Conservation (phyloP, 345 rosid species). For the Populus ilicifolia region DNA sequence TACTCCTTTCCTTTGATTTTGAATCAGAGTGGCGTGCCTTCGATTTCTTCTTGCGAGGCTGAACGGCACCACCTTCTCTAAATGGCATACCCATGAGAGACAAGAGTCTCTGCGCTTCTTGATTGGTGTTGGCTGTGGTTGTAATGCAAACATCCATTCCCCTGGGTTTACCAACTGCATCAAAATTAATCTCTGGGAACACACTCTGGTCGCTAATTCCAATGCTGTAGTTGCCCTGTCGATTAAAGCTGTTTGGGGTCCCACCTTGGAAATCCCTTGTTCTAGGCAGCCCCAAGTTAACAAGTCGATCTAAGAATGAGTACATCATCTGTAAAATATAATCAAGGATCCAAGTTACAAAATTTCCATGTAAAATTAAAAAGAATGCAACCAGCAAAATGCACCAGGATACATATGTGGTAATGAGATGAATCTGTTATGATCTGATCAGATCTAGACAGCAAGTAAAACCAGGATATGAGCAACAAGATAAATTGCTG, state of each 20-base stretch:
- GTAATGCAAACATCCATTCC: conserved; percentile 96
- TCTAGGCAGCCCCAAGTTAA: conserved; percentile 89
- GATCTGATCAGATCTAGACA: not conserved
- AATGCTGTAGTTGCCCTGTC: conserved; percentile 84
- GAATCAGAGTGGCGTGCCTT: conserved; percentile 75
- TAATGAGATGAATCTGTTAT: not conserved
- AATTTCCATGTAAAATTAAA: not conserved
- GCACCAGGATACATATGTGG: not conserved
- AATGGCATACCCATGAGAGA: conserved; percentile 97
- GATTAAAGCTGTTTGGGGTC: conserved; percentile 79
- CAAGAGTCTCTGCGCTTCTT: conserved; percentile 74
- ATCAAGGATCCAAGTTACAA: not conserved
- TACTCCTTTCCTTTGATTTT: conserved; percentile 44
- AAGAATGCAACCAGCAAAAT: not conserved
- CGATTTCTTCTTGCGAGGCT: conserved; percentile 68
- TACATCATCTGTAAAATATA: conserved; percentile 64
- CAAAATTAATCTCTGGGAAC: conserved; percentile 77
- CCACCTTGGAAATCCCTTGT: conserved; percentile 93
- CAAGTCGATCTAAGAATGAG: conserved; percentile 83
- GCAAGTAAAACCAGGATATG: not conserved
- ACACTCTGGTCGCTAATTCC: conserved; percentile 82
- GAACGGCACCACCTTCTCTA: conserved; percentile 48
- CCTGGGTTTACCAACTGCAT: conserved; percentile 59
- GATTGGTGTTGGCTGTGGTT: conserved; percentile 73
- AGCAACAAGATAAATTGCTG: not conserved